phyloP scores from a whole-genome alignment of 2,329 filamentous ascomycete genomes.

The Rhinocladiella mackenziei region DNA sequence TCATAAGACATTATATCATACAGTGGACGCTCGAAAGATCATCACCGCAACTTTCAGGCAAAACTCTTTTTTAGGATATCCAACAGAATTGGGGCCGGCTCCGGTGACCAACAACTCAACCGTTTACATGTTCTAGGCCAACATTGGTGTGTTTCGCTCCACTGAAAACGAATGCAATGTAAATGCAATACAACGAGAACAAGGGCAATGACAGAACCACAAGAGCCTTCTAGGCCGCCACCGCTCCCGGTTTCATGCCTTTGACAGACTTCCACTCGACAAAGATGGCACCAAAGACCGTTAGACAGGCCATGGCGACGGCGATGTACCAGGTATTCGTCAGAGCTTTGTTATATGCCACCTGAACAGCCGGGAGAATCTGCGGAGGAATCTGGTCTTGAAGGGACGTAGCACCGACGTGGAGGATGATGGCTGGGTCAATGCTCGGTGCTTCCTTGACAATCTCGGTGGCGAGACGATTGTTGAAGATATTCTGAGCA shows the following conservation, averaged over 20 bases:
- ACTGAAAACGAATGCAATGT: not conserved
- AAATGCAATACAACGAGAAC: not conserved
- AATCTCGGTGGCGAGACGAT: constrained; percentile 46
- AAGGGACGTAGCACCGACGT: constrained; percentile 39
- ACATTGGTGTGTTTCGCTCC: too few relatives aligned
- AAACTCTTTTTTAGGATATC: too few relatives aligned
- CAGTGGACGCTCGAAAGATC: too few relatives aligned
- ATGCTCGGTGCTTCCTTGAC: constrained; percentile 32
- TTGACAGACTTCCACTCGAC: constrained; percentile 43
- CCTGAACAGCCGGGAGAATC: constrained; percentile 32
- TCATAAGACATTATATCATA: too few relatives aligned
- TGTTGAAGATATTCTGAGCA: constrained; percentile 51
- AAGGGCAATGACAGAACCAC: not conserved
- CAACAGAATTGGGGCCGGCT: too few relatives aligned
- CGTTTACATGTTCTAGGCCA: too few relatives aligned
- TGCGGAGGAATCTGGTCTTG: constrained; percentile 31
- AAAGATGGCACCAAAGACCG: constrained; percentile 35
- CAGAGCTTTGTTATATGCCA: constrained; percentile 39
- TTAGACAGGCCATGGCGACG: constrained; percentile 38
- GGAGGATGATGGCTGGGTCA: constrained; percentile 32
- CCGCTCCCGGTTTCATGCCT: constrained; percentile 28
- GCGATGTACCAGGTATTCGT: constrained; percentile 39
- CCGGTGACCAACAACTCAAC: too few relatives aligned
- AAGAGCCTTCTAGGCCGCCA: constrained; percentile 19
- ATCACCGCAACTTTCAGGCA: too few relatives aligned